Base-by-base conservation (phyloP, 2,329 filamentous ascomycete species). In the Polychaeton citri region DNA sequence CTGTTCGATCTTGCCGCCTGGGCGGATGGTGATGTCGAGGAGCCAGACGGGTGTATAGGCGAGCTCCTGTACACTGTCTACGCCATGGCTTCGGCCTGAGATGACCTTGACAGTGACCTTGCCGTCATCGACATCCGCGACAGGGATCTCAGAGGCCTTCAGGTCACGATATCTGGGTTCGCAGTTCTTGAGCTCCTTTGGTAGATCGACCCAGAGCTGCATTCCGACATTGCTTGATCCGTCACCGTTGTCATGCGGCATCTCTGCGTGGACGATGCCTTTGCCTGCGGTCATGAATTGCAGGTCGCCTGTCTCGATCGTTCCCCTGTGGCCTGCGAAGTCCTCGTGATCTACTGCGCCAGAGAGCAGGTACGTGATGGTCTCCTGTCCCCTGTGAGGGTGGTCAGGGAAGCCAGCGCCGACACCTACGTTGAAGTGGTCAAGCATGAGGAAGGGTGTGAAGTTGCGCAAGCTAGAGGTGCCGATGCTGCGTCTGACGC, bases 1-100 rank as follows among this genome's bases (percentile, higher is more conserved):
- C 63, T 96, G 88, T 16, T 66, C 69, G 45, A 96, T 66, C 40
- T 68, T 74, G 32, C 83, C 86, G 36, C 88, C 88, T 0, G 87
- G 86, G 50, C 75, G 64, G 36, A 96, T 73, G 15, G 73, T 76
- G 35, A 95, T 66, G 55, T 96, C 88, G 31, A 96, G 68, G 43
- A 94, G 69, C 88, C 88, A 96, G n/a, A 96, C 86, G 0, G 90
- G 90, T 2, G 88, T 96, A 61, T 96, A 95, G 10, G 88, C 87
- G 31, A 96, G 67, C 53, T 96, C 87, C 55, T 88, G 77, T 36
- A 94, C 74, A 10, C 79, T 85, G 54, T 95, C 87, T 35, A 90
- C 74, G 31, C 84, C 87, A 51, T 86, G 79, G 37, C 76, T 79
- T 55, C 81, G 76, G 15, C 88, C 90, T 1, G 79, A 87, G 48